A percentile compares a stretch with the other conserved stretches of the same genome.
Evolutionary conservation across 805 yeast genomes (phyloP).

Genomic region (Candida hungchunana): DNA sequence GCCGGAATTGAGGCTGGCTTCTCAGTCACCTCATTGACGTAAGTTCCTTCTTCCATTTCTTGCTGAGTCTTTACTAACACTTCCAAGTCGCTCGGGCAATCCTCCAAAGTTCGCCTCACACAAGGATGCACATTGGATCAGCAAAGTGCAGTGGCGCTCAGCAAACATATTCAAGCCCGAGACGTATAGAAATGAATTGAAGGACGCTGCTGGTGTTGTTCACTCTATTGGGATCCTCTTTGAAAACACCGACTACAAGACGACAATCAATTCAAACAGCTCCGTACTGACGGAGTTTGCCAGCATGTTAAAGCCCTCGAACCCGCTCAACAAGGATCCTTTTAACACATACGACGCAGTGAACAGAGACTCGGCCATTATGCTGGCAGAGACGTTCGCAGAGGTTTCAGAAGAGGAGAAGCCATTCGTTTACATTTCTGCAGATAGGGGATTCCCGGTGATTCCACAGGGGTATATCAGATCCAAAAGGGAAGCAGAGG

Average conservation of each 20-base stretch:
- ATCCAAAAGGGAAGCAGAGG: constrained; percentile 77
- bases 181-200: constrained; percentile 46
- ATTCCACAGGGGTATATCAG: constrained; percentile 68
- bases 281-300: constrained; percentile 32
- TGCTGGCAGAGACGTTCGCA: constrained; percentile 53
- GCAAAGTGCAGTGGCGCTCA: constrained; percentile 57
- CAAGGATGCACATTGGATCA: constrained; percentile 43
- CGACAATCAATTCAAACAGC: constrained; percentile 31
- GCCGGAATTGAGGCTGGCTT: constrained; percentile 59
- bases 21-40: constrained; percentile 63
- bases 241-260: constrained; percentile 67
- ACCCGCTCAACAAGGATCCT: constrained; percentile 48
- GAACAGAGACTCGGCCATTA: constrained; percentile 65
- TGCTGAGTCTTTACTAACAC: background rate
- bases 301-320: constrained; percentile 45
- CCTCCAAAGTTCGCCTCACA: constrained; percentile 35
- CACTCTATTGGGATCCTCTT: constrained; percentile 78
- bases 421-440: constrained; percentile 73
- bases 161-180: constrained; percentile 68
- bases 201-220: constrained; percentile 60
- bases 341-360: constrained; percentile 53
- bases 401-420: constrained; percentile 29
- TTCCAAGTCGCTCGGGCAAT: constrained; percentile 46
- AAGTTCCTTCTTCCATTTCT: constrained; percentile 12
- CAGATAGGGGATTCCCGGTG: constrained; percentile 66